Conservation (phyloP, 805 yeast species). For the Starmera caribaea region DNA sequence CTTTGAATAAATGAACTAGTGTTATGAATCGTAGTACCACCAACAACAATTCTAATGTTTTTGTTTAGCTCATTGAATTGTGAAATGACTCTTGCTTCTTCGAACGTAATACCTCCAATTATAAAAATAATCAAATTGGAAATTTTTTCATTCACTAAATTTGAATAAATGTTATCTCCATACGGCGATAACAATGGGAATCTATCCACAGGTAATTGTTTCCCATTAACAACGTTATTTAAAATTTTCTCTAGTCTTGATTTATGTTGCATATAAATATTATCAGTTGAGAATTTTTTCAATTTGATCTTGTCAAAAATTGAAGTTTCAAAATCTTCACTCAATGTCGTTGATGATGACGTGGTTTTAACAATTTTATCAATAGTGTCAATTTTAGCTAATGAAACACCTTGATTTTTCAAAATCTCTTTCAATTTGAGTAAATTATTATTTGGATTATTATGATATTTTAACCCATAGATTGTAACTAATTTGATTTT, state of each 20-base stretch:
- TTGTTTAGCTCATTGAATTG: slow-evolving; percentile 50
- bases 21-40: slow-evolving; percentile 59
- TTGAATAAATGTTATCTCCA: slow-evolving; percentile 8
- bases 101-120: slow-evolving; percentile 88
- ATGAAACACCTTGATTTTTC: slow-evolving; percentile 23
- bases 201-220: slow-evolving; percentile 18
- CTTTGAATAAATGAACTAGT: slow-evolving; percentile 26
- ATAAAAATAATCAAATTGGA: slow-evolving; percentile 66
- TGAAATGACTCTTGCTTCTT: slow-evolving; percentile 78
- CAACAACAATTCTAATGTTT: slow-evolving; percentile 62
- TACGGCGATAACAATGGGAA: slow-evolving; percentile 36
- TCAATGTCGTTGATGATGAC: slow-evolving; percentile 34
- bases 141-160: slow-evolving; percentile 24
- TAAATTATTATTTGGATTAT: slow-evolving; percentile 34
- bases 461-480: slow-evolving; percentile 65
- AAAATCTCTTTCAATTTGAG: slow-evolving; percentile 28
- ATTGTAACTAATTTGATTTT: slow-evolving; percentile 68
- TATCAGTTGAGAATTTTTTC: slow-evolving; percentile 32
- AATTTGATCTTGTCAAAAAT: slow-evolving; percentile 13
- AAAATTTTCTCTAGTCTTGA: slow-evolving; percentile 51
- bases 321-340: slow-evolving; percentile 18
- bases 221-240: slow-evolving; percentile 25
- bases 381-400: slow-evolving; percentile 13
- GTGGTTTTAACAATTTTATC: slow-evolving; percentile 35
- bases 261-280: slow-evolving; percentile 84